These are phyloP conservation scores for Lodderomyces oxycetoniae DNA, from an alignment of 1,139 yeast species.

Conservation along the genomic window DNA sequence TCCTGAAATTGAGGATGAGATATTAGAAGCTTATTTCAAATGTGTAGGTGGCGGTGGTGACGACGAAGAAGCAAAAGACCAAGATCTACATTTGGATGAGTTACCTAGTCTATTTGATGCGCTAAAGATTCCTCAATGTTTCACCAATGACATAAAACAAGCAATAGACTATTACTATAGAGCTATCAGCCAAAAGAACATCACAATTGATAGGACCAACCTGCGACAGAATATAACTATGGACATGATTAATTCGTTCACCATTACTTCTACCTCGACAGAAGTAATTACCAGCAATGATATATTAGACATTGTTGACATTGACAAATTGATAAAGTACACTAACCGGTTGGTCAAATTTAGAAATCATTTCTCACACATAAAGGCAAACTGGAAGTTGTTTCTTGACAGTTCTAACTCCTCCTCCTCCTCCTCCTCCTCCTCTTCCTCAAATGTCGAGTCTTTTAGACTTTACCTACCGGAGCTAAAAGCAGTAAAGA, in stretches of 20 bases:
- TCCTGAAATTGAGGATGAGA: slow-evolving; percentile 27
- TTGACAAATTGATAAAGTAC: slow-evolving; percentile 34
- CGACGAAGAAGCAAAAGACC: slow-evolving; percentile 17
- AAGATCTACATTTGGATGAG: slow-evolving; percentile 29
- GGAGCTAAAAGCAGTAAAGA: slow-evolving; percentile 30
- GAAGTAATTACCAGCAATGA: slow-evolving; percentile 15
- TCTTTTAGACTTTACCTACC: slow-evolving; percentile 26
- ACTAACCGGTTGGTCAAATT: slow-evolving; percentile 29
- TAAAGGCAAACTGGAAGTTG: slow-evolving; percentile 33
- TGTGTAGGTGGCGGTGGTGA: slow-evolving; percentile 3
- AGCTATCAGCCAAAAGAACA: slow-evolving; percentile 14
- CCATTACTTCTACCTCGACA: slow-evolving; percentile 22
- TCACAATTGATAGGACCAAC: slow-evolving; percentile 8
- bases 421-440: too few species aligned
- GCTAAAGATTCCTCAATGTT: slow-evolving; percentile 31
- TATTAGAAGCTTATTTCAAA: slow-evolving; percentile 24
- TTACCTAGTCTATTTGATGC: slow-evolving; percentile 23
- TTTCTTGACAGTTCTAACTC: slow-evolving; percentile 19
- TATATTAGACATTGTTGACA: slow-evolving; percentile 37
- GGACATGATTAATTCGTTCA: slow-evolving; percentile 27
- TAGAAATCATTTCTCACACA: slow-evolving; percentile 28
- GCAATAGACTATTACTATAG: slow-evolving; percentile 33
- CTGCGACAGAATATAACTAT: slow-evolving; percentile 22
- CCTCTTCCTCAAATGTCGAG: slow-evolving; percentile 6
- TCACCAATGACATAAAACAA: slow-evolving; percentile 27